Evolutionary conservation across 2,329 filamentous ascomycete species (phyloP).

Genomic region (Phialophora expanda): DNA sequence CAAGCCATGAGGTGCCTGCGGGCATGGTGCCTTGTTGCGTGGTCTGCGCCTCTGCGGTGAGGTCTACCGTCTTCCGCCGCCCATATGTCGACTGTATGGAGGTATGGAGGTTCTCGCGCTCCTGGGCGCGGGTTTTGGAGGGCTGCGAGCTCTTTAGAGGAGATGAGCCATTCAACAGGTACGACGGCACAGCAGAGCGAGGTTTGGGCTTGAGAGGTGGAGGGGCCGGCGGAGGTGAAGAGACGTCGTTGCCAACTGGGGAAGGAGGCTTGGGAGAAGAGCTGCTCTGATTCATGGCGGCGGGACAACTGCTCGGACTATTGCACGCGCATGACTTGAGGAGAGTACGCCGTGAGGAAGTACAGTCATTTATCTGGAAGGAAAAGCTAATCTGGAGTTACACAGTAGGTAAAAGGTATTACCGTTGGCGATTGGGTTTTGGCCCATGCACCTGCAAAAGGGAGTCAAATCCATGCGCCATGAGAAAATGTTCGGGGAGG

Average conservation of each 20-base stretch:
- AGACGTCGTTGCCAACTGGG: conserved; percentile 10
- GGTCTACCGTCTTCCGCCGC: conserved; percentile 53
- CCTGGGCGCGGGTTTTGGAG: conserved; percentile 55
- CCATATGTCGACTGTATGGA: conserved; percentile 65
- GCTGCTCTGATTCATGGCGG: conserved; percentile 34
- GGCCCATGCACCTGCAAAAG: neutral
- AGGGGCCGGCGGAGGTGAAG: conserved; percentile 6
- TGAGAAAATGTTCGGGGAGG: conserved; percentile 9
- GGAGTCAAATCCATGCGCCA: neutral
- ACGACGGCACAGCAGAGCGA: conserved; percentile 60
- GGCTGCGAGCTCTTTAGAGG: conserved; percentile 52
- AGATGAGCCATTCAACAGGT: conserved; percentile 62
- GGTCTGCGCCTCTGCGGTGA: conserved; percentile 42
- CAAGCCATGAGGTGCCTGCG: conserved; percentile 30
- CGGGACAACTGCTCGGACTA: conserved; percentile 9
- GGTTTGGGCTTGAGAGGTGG: conserved; percentile 48
- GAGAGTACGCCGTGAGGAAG: neutral
- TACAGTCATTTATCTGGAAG: neutral
- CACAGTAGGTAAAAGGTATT: neutral
- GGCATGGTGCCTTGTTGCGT: conserved; percentile 23
- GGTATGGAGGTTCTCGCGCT: conserved; percentile 63
- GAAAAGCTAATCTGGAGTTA: neutral
- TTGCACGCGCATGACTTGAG: conserved; percentile 11
- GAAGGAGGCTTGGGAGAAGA: conserved; percentile 24
- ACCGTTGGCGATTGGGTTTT: neutral